A percentile compares a stretch with the other conserved stretches of the same genome.
phyloP scores from a whole-genome alignment of 768 basidiomycete species.

The Gloeostereum incarnatum region DNA sequence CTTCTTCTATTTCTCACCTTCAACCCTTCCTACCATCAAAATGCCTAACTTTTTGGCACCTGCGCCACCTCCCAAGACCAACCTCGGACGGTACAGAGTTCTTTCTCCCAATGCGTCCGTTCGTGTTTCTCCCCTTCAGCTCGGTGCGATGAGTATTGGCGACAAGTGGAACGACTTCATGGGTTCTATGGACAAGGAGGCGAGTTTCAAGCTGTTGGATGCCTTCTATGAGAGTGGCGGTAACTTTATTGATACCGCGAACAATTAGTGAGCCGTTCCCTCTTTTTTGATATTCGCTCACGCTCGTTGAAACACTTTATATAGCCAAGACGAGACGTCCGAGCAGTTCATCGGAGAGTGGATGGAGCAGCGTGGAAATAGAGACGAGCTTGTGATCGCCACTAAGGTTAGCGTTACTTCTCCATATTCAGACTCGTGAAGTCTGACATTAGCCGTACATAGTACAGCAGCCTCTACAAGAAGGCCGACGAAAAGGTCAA shows the following conservation, averaged over 20 bases:
- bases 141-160: conserved; percentile 35
- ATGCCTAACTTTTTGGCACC: conserved; percentile 6
- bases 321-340: conserved; percentile 44
- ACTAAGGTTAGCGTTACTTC: conserved; percentile 23
- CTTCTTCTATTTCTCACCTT: no score
- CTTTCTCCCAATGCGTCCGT: conserved; percentile 27
- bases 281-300: neutral
- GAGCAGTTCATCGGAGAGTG: conserved; percentile 47
- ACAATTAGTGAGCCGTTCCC: conserved; percentile 23
- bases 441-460: neutral
- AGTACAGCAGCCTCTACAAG: conserved; percentile 24
- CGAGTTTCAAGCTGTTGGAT: conserved; percentile 36
- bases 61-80: conserved; percentile 18
- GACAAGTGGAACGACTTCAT: conserved; percentile 20
- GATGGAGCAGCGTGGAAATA: conserved; percentile 32
- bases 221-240: conserved; percentile 34
- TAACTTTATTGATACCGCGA: conserved; percentile 41
- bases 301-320: neutral
- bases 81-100: conserved; percentile 21
- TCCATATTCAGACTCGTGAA: neutral
- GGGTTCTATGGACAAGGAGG: conserved; percentile 28
- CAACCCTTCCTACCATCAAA: no score
- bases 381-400: conserved; percentile 40
- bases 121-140: conserved; percentile 30
- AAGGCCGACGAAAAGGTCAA: conserved; percentile 12